Base-by-base conservation (phyloP, 352 stramenopile species). In the Phytophthora podocarpi region DNA sequence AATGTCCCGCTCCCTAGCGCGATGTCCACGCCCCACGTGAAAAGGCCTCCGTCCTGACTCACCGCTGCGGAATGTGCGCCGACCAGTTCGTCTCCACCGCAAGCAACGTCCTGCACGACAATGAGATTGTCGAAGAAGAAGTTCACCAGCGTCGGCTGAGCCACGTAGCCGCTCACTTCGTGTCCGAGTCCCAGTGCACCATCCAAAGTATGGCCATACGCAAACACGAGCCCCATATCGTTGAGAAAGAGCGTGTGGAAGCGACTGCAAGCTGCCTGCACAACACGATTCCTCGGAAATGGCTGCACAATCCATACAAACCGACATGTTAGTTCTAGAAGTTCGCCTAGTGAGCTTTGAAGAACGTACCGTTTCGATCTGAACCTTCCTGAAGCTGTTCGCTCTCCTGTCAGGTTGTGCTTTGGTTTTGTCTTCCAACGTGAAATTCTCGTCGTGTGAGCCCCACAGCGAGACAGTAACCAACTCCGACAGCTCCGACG, bases 51-150 rank as follows among this genome's bases (percentile, higher is more conserved):
- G 9, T 89, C 62, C 1, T 59, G 67, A 40, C 64, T 78, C 0
- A 96, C 73, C 6, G 78, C 83, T 12, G 85, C 82, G 5, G 89
- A 95, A 59, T 96, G 87, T 1, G 65, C 70, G 3, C 83, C 83
- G 5, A 63, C 71, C n/a, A 87, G 48, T 18, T 68, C 50, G 39
- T 89, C 79, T 2, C 83, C 83, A 34, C 79, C 83, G 45, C 79
- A 89, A 4, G 80, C 56, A 20, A 92, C 42, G 11, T 63, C 46
- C 5, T 51, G 42, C 2, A 92, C 49, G 6, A 74, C 36, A 13
- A 87, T 58, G 13, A 78, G 24, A 15, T 70, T 70, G 5, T 89
- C 66, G 8, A 90, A 68, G 52, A 90, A 92, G 37, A 64, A 87
- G 12, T 80, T 50, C 2, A 90, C 31, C 1, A 92, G 46, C 8